Conservation (phyloP, 2,329 filamentous ascomycete species). For the Helotiales sp. region DNA sequence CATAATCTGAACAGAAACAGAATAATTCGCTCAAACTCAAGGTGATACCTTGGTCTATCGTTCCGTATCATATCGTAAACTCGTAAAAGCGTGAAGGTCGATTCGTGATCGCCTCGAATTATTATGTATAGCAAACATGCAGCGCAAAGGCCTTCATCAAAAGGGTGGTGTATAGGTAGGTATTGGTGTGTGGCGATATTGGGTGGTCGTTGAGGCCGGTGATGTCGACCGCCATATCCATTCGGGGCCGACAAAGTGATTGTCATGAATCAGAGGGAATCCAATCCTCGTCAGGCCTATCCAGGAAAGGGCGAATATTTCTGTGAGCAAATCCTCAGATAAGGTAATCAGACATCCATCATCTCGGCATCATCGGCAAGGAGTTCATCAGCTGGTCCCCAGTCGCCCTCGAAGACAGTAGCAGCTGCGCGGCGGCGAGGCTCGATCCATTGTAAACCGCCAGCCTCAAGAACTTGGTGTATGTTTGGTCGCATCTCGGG, state of each 20-base stretch:
- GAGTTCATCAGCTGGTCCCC: slow-evolving; percentile 71
- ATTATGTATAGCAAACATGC: slow-evolving; percentile 1
- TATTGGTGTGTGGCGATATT: background rate
- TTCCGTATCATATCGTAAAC: background rate
- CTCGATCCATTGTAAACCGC: slow-evolving; percentile 79
- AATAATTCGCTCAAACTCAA: background rate
- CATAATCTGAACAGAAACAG: background rate
- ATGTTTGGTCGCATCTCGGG: slow-evolving; percentile 73
- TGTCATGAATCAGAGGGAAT: slow-evolving; percentile 15
- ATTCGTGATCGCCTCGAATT: background rate
- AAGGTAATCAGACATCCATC: slow-evolving; percentile 36
- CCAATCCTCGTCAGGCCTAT: slow-evolving; percentile 33
- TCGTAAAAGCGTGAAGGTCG: background rate
- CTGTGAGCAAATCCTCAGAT: slow-evolving; percentile 20
- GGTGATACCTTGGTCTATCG: background rate
- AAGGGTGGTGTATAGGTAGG: background rate
- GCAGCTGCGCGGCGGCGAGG: slow-evolving; percentile 78
- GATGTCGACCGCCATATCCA: background rate
- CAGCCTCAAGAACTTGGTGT: slow-evolving; percentile 69
- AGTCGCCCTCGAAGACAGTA: slow-evolving; percentile 95
- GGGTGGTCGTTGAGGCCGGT: background rate
- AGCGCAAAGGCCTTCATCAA: background rate
- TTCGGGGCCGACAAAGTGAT: slow-evolving; percentile 11
- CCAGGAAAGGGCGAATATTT: slow-evolving; percentile 31
- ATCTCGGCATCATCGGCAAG: slow-evolving; percentile 39